Base-by-base conservation (phyloP, 768 basidiomycete species). In the Kwoniella mangroviensis region DNA sequence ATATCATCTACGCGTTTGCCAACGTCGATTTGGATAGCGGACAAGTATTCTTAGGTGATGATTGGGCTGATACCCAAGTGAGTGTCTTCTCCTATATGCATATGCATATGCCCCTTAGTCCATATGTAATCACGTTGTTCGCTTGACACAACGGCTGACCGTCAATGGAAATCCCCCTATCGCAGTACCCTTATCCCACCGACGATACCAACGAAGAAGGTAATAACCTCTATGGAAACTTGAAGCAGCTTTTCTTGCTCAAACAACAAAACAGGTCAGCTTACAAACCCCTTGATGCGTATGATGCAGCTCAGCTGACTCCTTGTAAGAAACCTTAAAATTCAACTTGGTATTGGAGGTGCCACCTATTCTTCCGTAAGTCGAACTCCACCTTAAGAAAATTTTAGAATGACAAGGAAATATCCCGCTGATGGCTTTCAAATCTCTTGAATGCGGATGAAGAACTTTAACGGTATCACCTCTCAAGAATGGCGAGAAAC, bases 1-100 rank as follows among this genome's bases (percentile, higher is more conserved):
- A 95, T 81, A 89, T 95, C 74, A 88, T 94, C 34, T 94, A 95
- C 79, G 92, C 94, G 1, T 98, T 98, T 75, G 96, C 93, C 28
- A 92, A 98, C 75, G 83, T 98, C 75, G 89, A 87, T 74, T 84
- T 89, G 21, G 92, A 92, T 67, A 87, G 89, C 0, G 95, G 95
- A 49, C 92, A 93, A 77, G 95, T 98, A 21, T 84, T 88, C 78
- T 84, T 98, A 63, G 94, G 92, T 42, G 97, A 98, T 77, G 82
- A 86, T 2, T 98, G 95, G 95, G 90, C 94, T 0, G 96, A 99
- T 85, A 88, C 95, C 77, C 92, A 85, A 73, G 83, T 84, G 68
- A 53, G 80, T 34, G 28, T 28, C 4, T 28, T 28, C 28, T 41
- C 17, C n/a, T 17, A 12, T 67, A 19, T n/a, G n/a, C n/a, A n/a